Evolutionary conservation across 371 early-diverging fungal genomes (phyloP).

Genomic region (Mortierella sp.): DNA sequence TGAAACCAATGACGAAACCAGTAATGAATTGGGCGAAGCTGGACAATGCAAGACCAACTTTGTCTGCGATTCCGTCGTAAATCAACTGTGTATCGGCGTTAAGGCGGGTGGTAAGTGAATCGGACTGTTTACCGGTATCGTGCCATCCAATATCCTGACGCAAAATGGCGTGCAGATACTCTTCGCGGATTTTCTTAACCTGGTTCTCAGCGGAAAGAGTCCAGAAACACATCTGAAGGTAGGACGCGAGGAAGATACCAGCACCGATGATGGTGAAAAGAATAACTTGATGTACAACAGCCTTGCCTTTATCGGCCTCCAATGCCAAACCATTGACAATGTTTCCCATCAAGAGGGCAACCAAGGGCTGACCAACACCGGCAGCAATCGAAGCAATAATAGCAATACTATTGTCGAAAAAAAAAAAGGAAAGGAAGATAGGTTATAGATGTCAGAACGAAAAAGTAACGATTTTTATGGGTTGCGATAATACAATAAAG

Average conservation of each 20-base stretch:
- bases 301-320: slow-evolving; percentile 21
- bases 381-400: slow-evolving; percentile 28
- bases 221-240: slow-evolving; percentile 56
- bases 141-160: slow-evolving; percentile 94
- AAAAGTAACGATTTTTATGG: not conserved
- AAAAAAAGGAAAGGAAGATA: not conserved
- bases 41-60: slow-evolving; percentile 81
- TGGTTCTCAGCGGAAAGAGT: slow-evolving; percentile 52
- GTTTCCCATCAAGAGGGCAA: slow-evolving; percentile 44
- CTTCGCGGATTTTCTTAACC: slow-evolving; percentile 66
- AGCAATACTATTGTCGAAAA: slow-evolving; percentile 27
- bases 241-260: slow-evolving; percentile 46
- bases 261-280: slow-evolving; percentile 56
- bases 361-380: slow-evolving; percentile 50
- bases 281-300: slow-evolving; percentile 56
- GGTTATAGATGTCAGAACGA: not conserved
- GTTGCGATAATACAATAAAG: not conserved
- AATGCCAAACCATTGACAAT: slow-evolving; percentile 18
- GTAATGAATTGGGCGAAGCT: slow-evolving; percentile 79
- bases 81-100: slow-evolving; percentile 80
- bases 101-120: slow-evolving; percentile 78
- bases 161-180: slow-evolving; percentile 80
- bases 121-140: slow-evolving; percentile 81
- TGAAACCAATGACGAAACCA: slow-evolving; percentile 90
- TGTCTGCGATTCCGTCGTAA: slow-evolving; percentile 88